Conservation (phyloP, 768 basidiomycete species). For the Lactifluus subvellereus region DNA sequence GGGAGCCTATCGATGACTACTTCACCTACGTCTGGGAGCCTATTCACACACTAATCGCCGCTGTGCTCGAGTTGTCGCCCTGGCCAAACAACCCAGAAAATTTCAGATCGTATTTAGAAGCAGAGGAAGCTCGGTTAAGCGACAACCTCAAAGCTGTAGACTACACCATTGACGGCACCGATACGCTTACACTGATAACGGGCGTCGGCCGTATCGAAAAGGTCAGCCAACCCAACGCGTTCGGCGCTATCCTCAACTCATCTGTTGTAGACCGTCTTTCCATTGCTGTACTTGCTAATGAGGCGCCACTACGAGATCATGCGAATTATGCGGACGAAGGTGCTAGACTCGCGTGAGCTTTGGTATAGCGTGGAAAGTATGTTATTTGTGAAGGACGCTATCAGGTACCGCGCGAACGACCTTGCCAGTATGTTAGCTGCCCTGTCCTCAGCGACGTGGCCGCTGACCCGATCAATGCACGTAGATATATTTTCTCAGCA, state of each 20-base stretch:
- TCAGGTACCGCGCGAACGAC: not conserved
- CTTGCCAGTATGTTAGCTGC: constrained; percentile 3
- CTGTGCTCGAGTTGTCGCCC: not conserved
- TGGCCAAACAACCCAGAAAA: not conserved
- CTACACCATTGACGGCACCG: constrained; percentile 29
- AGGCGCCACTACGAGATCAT: constrained; percentile 24
- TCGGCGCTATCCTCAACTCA: not conserved
- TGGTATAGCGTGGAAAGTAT: not conserved
- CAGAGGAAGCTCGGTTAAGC: constrained; percentile 28
- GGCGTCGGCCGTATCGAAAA: constrained; percentile 30
- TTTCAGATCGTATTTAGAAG: constrained; percentile 25
- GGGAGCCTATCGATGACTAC: not conserved
- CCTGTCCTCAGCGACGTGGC: too few species aligned
- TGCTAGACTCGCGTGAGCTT: constrained; percentile 6
- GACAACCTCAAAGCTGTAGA: constrained; percentile 26
- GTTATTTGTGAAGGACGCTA: not conserved
- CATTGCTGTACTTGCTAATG: constrained; percentile 18
- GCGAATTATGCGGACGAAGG: not conserved
- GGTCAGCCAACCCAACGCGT: constrained; percentile 13
- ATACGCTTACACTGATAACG: constrained; percentile 28
- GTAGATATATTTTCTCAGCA: constrained; percentile 25
- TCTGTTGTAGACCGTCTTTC: constrained; percentile 11
- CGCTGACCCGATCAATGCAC: not conserved
- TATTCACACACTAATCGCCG: constrained; percentile 13
- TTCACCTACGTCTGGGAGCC: not conserved